phyloP scores from a whole-genome alignment of 306 rosid species.

The Leucaena leucocephala region DNA sequence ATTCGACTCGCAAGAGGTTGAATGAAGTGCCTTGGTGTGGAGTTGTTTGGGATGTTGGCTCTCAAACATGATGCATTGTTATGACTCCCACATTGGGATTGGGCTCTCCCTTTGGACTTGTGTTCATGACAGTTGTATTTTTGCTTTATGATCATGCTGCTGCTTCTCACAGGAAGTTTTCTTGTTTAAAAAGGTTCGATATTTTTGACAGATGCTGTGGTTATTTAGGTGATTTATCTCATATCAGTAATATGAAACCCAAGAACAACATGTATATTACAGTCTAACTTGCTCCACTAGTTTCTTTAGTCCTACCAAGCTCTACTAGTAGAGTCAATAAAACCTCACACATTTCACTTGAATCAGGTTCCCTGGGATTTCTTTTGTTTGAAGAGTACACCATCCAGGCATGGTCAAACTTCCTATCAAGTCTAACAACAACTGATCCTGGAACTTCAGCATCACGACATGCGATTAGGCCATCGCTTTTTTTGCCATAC shows the following conservation, averaged over 20 bases:
- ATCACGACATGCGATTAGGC: conserved; percentile 68
- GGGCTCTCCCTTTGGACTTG: too few species aligned
- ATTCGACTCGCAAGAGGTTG: too few species aligned
- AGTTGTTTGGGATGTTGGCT: too few species aligned
- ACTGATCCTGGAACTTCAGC: conserved; percentile 90
- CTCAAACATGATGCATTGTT: too few species aligned
- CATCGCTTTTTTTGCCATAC: conserved; percentile 83
- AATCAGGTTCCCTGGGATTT: conserved; percentile 56
- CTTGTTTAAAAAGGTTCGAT: not conserved
- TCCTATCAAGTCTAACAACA: conserved; percentile 64
- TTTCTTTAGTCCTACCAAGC: conserved; percentile 57
- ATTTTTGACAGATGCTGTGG: not conserved
- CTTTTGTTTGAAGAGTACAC: conserved; percentile 69
- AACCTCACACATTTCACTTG: conserved; percentile 86
- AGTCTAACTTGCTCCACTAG: conserved; percentile 21
- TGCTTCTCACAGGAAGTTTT: not conserved
- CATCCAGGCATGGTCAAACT: conserved; percentile 92
- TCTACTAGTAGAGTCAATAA: conserved; percentile 68
- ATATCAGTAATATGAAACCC: not conserved
- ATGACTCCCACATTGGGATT: too few species aligned
- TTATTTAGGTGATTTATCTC: not conserved
- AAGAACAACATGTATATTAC: not conserved
- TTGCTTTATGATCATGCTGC: not conserved
- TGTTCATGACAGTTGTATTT: not conserved
- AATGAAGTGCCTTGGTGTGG: too few species aligned